These are phyloP conservation scores for Fusarium sp. DNA, from an alignment of 2,329 filamentous ascomycete species.

Conservation along the genomic window DNA sequence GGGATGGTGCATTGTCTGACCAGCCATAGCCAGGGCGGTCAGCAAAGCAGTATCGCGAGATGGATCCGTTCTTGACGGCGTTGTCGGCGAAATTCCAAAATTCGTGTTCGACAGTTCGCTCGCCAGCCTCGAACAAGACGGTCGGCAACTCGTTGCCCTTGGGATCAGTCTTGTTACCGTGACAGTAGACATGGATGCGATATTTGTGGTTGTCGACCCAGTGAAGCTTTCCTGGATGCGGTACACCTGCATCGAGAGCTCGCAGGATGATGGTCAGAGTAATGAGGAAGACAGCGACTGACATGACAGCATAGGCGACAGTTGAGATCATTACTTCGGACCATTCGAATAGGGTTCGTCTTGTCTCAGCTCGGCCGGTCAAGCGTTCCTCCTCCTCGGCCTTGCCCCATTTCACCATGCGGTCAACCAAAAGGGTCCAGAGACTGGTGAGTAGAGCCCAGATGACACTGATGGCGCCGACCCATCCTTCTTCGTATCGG, in stretches of 20 bases:
- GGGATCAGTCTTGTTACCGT: conserved; percentile 73
- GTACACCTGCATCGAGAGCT: conserved; percentile 80
- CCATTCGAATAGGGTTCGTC: conserved; percentile 87
- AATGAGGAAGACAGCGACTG: conserved; percentile 77
- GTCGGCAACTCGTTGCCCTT: conserved; percentile 74
- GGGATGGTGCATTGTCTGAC: conserved; percentile 91
- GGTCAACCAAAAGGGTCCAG: conserved; percentile 84
- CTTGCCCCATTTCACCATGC: conserved; percentile 91
- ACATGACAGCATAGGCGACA: conserved; percentile 76
- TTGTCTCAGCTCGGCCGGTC: conserved; percentile 88
- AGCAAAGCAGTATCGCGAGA: conserved; percentile 92
- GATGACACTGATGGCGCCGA: conserved; percentile 85
- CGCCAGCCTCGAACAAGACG: conserved; percentile 86
- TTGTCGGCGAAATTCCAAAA: conserved; percentile 84
- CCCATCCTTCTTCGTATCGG: conserved; percentile 88
- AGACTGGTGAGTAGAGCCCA: conserved; percentile 83
- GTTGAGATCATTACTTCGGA: conserved; percentile 81
- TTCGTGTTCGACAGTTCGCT: conserved; percentile 80
- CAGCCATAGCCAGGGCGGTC: conserved; percentile 92
- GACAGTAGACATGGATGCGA: conserved; percentile 85
- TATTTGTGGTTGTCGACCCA: conserved; percentile 89
- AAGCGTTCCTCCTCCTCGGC: conserved; percentile 91
- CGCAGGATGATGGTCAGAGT: conserved; percentile 84
- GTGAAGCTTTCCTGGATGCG: conserved; percentile 79
- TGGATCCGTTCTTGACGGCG: conserved; percentile 81